Base-by-base conservation (phyloP, 164 flowering plant genomes). In the Vitis rotundifolia region DNA sequence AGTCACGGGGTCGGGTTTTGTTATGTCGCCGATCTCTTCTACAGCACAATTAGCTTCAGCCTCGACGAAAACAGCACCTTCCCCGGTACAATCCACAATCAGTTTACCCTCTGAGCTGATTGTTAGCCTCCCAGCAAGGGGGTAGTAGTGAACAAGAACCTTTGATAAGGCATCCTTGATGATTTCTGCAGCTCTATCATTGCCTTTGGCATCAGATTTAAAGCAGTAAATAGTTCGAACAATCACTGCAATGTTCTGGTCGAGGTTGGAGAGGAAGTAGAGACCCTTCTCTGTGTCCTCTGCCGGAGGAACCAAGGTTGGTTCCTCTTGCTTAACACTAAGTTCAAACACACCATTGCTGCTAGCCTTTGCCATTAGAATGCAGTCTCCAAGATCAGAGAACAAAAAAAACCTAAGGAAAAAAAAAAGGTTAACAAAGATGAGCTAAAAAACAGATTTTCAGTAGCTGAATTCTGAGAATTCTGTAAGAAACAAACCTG, bases 21-120 rank as follows among this genome's bases (percentile, higher is more conserved):
- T 80, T 8, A 80, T 79, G 71, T 89, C 97, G 2, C 93, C 88
- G 3, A 94, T 75, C 18, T 84, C 87, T 13, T 85, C 80, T 19
- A 94, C 72, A 0, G 44, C 29, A 69, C 89, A 88, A 63, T 85
- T 67, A 0, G 97, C 91, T 64, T 85, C 89, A 9, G 98, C 98
- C 78, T 88, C 97, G 6, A 92, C 95, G 29, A 94, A 86, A 61
- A 91, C 83, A 18, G 88, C 92, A 11, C 98, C 98, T 51, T 94
- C 93, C 1, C 88, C 92, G 0, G 87, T 91, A 74, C 97, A 92
- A 55, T 92, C 78, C 67, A 92, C 91, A 5, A 85, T 87, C 54
- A 94, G 82, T 85, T 92, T 94, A 52, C 88, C 93, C 55, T 87
- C 94, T 2, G 82, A 44, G 76, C 94, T 88, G 59, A 92, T 80